Evolutionary conservation across 2,329 filamentous ascomycete genomes (phyloP).

Genomic region (Pseudocercospora musae): DNA sequence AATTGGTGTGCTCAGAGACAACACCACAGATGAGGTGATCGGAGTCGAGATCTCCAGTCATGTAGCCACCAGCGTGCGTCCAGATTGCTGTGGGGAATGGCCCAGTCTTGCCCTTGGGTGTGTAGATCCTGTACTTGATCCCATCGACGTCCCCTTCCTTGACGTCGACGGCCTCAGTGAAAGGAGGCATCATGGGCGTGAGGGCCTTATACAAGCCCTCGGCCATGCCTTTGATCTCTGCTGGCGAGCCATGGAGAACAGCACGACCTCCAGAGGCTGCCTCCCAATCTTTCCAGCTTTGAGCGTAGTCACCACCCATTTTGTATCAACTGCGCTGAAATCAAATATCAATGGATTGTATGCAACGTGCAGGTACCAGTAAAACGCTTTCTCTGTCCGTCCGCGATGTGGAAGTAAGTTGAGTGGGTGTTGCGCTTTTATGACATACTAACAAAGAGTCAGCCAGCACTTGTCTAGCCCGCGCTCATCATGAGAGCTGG

Average conservation of each 20-base stretch:
- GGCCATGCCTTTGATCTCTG: constrained; percentile 25
- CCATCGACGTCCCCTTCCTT: constrained; percentile 25
- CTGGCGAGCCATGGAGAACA: constrained; percentile 22
- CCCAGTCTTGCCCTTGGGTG: constrained; percentile 20
- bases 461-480: not conserved
- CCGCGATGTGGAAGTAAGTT: too few relatives aligned
- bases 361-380: too few relatives aligned
- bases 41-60: constrained; percentile 25
- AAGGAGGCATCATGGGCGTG: constrained; percentile 17
- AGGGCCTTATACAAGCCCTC: constrained; percentile 20
- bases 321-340: not conserved
- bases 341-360: too few relatives aligned
- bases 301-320: constrained; percentile 20
- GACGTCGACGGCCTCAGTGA: constrained; percentile 23
- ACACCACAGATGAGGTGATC: constrained; percentile 26
- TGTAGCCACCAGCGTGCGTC: constrained; percentile 28
- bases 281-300: constrained; percentile 27
- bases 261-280: constrained; percentile 21
- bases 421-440: not conserved
- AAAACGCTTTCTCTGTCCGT: too few relatives aligned
- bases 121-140: constrained; percentile 24
- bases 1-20: constrained; percentile 24
- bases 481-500: not conserved
- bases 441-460: not conserved
- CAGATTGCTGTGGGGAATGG: constrained; percentile 21